phyloP scores from a whole-genome alignment of 306 rosid genomes.

The Comarum palustre region DNA sequence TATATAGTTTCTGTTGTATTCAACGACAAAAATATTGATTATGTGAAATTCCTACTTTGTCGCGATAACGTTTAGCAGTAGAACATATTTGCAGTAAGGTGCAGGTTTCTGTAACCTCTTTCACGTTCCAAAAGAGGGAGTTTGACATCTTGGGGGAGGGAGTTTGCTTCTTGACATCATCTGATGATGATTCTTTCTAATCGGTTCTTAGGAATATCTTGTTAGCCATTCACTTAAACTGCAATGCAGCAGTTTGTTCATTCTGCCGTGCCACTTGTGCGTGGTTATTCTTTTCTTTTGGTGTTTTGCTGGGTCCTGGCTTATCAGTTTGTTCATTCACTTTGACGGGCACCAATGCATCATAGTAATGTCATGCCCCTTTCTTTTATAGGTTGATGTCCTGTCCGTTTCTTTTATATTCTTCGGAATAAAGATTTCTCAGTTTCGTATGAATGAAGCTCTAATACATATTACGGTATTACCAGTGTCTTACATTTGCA shows the following conservation, averaged over 20 bases:
- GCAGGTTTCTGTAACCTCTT: no score
- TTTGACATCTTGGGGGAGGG: neutral
- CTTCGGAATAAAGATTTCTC: neutral
- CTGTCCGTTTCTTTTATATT: neutral
- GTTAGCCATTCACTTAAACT: neutral
- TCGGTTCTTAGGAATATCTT: neutral
- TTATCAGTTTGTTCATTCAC: neutral
- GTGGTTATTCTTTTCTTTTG: neutral
- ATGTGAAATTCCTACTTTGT: no score
- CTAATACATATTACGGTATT: neutral
- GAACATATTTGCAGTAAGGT: no score
- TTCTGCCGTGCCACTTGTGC: no score
- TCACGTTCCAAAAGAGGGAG: neutral
- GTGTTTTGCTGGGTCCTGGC: neutral
- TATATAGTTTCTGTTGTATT: neutral
- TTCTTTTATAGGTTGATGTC: neutral
- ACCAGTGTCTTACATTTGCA: neutral
- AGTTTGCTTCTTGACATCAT: neutral
- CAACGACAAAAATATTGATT: neutral
- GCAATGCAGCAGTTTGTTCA: neutral
- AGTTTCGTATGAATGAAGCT: neutral
- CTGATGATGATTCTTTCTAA: neutral
- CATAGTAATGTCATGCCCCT: neutral
- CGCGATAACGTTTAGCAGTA: no score
- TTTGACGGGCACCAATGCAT: neutral